A percentile compares a stretch with the other conserved stretches of the same genome.
These are phyloP conservation scores for Termitomyces sp. DNA, from an alignment of 768 basidiomycete genomes.

Conservation along the genomic window DNA sequence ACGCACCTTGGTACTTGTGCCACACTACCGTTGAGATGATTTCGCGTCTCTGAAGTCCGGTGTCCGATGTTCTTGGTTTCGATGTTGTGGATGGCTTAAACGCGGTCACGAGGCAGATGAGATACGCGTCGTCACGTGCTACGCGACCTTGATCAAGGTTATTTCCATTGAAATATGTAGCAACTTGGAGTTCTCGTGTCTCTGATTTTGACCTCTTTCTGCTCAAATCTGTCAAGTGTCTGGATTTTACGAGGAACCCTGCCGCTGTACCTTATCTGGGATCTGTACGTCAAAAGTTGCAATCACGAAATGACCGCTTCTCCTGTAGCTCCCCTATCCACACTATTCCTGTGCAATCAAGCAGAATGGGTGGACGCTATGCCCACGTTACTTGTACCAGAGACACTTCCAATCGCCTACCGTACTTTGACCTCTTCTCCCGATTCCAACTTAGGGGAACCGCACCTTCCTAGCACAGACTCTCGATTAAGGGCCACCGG, in stretches of 20 bases:
- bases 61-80: background rate
- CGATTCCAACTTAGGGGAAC: background rate
- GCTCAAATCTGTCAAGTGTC: background rate
- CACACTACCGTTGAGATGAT: background rate
- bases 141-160: background rate
- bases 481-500: background rate
- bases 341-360: background rate
- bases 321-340: background rate
- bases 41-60: background rate
- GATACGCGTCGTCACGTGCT: slow-evolving; percentile 1
- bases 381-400: background rate
- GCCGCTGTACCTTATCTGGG: background rate
- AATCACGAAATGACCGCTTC: background rate
- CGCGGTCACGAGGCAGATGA: slow-evolving; percentile 3
- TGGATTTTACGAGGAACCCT: background rate
- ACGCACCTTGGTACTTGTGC: background rate
- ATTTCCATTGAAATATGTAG: too few relatives aligned
- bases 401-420: background rate
- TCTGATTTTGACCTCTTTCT: too few relatives aligned
- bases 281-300: background rate
- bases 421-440: background rate
- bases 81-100: background rate
- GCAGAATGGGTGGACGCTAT: background rate
- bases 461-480: background rate
- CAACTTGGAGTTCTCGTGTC: too few relatives aligned